Conservation (phyloP, 768 basidiomycete species). For the Steccherinum ochraceum region DNA sequence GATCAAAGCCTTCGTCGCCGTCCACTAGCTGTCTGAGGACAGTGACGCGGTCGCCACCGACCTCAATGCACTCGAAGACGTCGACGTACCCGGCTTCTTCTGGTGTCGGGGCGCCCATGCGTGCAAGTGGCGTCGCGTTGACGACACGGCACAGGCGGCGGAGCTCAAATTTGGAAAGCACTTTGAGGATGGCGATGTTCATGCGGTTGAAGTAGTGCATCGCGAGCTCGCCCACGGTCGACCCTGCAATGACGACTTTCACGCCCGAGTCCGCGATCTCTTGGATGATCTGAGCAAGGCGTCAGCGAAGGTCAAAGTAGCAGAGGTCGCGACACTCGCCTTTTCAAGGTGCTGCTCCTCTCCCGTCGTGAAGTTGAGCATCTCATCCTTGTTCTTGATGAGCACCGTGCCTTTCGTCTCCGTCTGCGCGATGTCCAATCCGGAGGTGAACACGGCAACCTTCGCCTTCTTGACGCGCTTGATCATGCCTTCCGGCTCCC, state of each 20-base stretch:
- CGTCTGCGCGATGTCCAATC: slow-evolving; percentile 90
- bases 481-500: slow-evolving; percentile 87
- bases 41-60: slow-evolving; percentile 97
- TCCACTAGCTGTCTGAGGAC: slow-evolving; percentile 79
- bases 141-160: slow-evolving; percentile 92
- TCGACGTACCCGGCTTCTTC: slow-evolving; percentile 95
- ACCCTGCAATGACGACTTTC: slow-evolving; percentile 89
- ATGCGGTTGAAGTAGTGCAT: slow-evolving; percentile 94
- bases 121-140: slow-evolving; percentile 92
- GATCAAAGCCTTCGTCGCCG: slow-evolving; percentile 62
- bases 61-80: slow-evolving; percentile 91
- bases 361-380: slow-evolving; percentile 93
- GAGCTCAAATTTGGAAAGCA: slow-evolving; percentile 96
- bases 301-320: slow-evolving; percentile 4
- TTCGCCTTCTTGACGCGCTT: slow-evolving; percentile 84
- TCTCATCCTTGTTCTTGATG: slow-evolving; percentile 90
- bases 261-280: slow-evolving; percentile 96
- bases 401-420: slow-evolving; percentile 99
- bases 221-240: slow-evolving; percentile 90
- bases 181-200: slow-evolving; percentile 93
- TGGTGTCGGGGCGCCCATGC: slow-evolving; percentile 90
- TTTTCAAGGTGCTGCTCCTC: slow-evolving; percentile 97
- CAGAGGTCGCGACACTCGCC: slow-evolving; percentile 26
- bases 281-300: slow-evolving; percentile 81
- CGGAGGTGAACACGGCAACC: slow-evolving; percentile 92